Evolutionary conservation across 2,329 filamentous ascomycete genomes (phyloP), one percentile per base, ranked within the genome.

Genomic region (Ophiosphaerella narmari): DNA sequence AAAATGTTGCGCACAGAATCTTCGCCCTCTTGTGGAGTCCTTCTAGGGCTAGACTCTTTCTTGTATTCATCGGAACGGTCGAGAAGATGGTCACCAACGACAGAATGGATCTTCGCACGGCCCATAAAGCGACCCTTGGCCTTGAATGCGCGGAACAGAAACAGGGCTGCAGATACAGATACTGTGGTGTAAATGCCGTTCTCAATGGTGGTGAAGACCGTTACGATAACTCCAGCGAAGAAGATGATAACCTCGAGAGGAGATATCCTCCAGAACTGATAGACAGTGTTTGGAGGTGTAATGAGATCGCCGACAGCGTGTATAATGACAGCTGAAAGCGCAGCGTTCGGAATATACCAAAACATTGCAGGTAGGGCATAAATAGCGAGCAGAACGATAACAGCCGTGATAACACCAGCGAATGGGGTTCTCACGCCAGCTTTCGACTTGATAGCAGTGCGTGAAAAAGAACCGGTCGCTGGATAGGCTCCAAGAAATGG

Each of bases 401-500:
- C 39, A 0, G 89, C 92, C 5, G 92, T 97, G 55, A 97, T 90
- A 36, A 96, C 82, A 75, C 94, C 93, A 12, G 91, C 91, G 48
- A 96, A 86, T 2, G 93, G 93, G 0, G 92, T 97, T 16, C 91
- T 86, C 3, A 97, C 93, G 66, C 94, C 94, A 46, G 94, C 92
- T 75, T 97, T 97, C 5, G 93, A 95, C 75, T 97, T 96, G 77
- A 99, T 97, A 43, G 94, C 93, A 23, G 94, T 97, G 54, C 94
- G 86, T 26, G 90, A 96, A 80, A 99, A 99, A 4, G 93, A 97
- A 2, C 94, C 93, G 2, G 93, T 99, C 0, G 91, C 89, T 13
- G 93, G 90, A 67, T 96, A 99, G 2, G 83, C 93, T 48, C 93
- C 94, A 3, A 97, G 60, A 77, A 97, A 96, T 2, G 94, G 91